A percentile compares a stretch with the other conserved stretches of the same genome.
phyloP scores from a whole-genome alignment of 2,329 filamentous ascomycete species.

The Drechslera avenae region DNA sequence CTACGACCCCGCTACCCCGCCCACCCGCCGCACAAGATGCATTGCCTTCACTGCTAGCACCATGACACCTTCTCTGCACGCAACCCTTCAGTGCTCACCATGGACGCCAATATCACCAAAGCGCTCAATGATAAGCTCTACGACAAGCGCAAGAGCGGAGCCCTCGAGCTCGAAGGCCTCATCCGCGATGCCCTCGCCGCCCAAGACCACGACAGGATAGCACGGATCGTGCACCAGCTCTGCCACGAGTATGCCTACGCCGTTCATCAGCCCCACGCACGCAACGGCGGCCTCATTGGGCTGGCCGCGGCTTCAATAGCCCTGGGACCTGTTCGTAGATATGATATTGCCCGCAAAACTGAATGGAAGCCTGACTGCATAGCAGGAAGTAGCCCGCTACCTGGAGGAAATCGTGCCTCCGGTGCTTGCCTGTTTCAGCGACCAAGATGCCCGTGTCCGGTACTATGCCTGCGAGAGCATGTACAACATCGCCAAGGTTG shows the following conservation, averaged over 20 bases:
- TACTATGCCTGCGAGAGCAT: constrained; percentile 99
- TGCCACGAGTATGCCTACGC: constrained; percentile 98
- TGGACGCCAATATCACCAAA: constrained; percentile 90
- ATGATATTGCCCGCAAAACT: background rate
- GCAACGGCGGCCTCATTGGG: constrained; percentile 95
- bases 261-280: constrained; percentile 92
- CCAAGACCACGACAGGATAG: constrained; percentile 79
- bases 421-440: constrained; percentile 94
- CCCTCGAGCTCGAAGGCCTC: constrained; percentile 88
- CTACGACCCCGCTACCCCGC: background rate
- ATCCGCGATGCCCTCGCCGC: constrained; percentile 81
- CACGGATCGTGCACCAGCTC: constrained; percentile 90
- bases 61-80: constrained; percentile 31
- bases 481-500: constrained; percentile 99
- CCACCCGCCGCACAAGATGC: constrained; percentile 11
- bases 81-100: constrained; percentile 47
- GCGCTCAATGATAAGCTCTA: constrained; percentile 98
- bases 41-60: constrained; percentile 16
- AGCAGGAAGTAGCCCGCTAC: constrained; percentile 86
- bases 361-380: constrained; percentile 22
- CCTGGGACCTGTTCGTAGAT: constrained; percentile 75
- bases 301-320: constrained; percentile 95
- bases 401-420: constrained; percentile 93
- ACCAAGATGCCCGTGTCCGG: constrained; percentile 94
- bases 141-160: constrained; percentile 95